Conservation (phyloP, 805 yeast species). For the Candida vartiovaarae region DNA sequence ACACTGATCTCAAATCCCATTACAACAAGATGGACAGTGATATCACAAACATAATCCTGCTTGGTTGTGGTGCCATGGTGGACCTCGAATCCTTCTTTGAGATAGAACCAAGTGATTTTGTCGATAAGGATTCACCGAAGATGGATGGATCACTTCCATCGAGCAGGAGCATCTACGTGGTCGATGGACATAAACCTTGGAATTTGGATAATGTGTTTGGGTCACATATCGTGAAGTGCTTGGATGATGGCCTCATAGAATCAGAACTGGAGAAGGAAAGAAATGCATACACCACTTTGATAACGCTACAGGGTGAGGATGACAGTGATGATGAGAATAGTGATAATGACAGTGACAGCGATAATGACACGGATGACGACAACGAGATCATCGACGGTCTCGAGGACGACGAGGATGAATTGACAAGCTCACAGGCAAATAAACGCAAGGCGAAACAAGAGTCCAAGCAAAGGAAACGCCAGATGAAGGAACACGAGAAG, state of each 20-base stretch:
- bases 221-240: slow-evolving; percentile 64
- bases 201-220: slow-evolving; percentile 89
- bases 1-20: slow-evolving; percentile 63
- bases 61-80: slow-evolving; percentile 93
- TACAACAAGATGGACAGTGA: slow-evolving; percentile 63
- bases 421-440: slow-evolving; percentile 21
- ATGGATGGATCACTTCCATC: slow-evolving; percentile 27
- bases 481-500: slow-evolving; percentile 42
- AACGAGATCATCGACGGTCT: slow-evolving; percentile 11
- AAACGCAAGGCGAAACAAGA: slow-evolving; percentile 24
- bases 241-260: slow-evolving; percentile 80
- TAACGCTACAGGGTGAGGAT: slow-evolving; percentile 34
- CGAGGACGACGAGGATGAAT: slow-evolving; percentile 22
- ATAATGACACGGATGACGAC: slow-evolving; percentile 21
- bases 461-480: slow-evolving; percentile 34
- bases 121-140: slow-evolving; percentile 24
- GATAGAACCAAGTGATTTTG: slow-evolving; percentile 47
- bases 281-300: slow-evolving; percentile 51
- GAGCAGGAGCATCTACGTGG: slow-evolving; percentile 62
- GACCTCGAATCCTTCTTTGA: slow-evolving; percentile 74
- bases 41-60: slow-evolving; percentile 63
- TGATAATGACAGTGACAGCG: slow-evolving; percentile 25
- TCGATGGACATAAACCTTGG: slow-evolving; percentile 97
- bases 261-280: slow-evolving; percentile 49
- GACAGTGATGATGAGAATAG: slow-evolving; percentile 30